Evolutionary conservation across 768 basidiomycete species (phyloP).

Genomic region (Boletus subcaerulescens): DNA sequence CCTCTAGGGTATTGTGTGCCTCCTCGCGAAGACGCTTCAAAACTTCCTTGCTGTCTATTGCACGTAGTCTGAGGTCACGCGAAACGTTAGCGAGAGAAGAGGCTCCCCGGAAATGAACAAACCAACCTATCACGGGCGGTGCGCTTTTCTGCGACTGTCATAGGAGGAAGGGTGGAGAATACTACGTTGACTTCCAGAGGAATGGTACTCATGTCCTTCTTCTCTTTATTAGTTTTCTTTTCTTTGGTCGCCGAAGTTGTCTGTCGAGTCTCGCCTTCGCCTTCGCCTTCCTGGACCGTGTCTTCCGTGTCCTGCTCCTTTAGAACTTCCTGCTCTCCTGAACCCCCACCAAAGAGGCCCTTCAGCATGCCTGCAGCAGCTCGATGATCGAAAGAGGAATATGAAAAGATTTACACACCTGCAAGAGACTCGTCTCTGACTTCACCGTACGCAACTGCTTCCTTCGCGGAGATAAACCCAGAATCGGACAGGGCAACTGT

Average conservation of each 20-base stretch:
- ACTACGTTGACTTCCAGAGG: constrained; percentile 59
- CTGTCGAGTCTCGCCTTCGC: constrained; percentile 21
- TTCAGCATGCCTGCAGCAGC: constrained; percentile 70
- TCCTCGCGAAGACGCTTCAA: constrained; percentile 81
- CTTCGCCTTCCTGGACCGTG: constrained; percentile 29
- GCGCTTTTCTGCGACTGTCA: constrained; percentile 77
- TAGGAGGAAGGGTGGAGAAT: constrained; percentile 64
- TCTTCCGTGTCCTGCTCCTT: constrained; percentile 25
- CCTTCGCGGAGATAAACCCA: constrained; percentile 77
- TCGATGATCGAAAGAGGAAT: constrained; percentile 10
- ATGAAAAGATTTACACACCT: constrained; percentile 40
- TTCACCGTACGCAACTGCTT: constrained; percentile 77
- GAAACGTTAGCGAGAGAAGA: constrained; percentile 1
- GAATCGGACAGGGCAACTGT: constrained; percentile 82
- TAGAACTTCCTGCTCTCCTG: constrained; percentile 34
- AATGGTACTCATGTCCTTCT: constrained; percentile 55
- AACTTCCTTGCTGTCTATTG: constrained; percentile 73
- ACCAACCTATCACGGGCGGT: constrained; percentile 68
- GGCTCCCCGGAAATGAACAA: background rate
- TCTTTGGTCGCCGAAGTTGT: constrained; percentile 30
- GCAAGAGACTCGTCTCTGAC: constrained; percentile 77
- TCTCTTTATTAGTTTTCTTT: constrained; percentile 37
- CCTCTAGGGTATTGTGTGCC: constrained; percentile 86
- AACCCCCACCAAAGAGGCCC: constrained; percentile 72
- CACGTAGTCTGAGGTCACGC: constrained; percentile 56